phyloP scores from a whole-genome alignment of 257 asterid genomes.

The Solanum sejunctum region DNA sequence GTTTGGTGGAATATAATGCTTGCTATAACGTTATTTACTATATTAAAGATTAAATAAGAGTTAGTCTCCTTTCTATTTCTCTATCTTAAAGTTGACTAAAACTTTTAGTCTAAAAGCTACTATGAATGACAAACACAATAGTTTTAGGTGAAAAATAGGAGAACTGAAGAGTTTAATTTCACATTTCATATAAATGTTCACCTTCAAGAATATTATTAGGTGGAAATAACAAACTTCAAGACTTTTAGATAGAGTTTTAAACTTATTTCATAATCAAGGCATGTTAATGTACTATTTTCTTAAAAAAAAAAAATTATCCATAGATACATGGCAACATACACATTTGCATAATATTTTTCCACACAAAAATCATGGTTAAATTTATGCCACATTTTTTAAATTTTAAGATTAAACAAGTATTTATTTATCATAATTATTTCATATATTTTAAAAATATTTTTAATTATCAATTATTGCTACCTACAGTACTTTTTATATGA shows the following conservation, averaged over 20 bases:
- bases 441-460: too few species aligned
- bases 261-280: too few species aligned
- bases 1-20: background rate
- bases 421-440: too few species aligned
- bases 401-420: too few species aligned
- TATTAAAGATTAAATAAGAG: background rate
- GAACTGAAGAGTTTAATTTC: background rate
- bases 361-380: too few species aligned
- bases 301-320: too few species aligned
- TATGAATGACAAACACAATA: background rate
- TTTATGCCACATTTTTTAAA: too few species aligned
- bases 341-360: too few species aligned
- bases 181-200: background rate
- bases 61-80: background rate
- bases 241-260: background rate
- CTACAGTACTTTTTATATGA: too few species aligned
- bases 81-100: background rate
- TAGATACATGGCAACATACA: too few species aligned
- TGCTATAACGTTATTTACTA: background rate
- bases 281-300: too few species aligned
- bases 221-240: background rate
- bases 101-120: background rate
- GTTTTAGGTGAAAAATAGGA: background rate
- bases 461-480: too few species aligned
- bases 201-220: background rate